These are phyloP conservation scores for Penicillium pulvis DNA, from an alignment of 495 filamentous ascomycete species.

Conservation along the genomic window DNA sequence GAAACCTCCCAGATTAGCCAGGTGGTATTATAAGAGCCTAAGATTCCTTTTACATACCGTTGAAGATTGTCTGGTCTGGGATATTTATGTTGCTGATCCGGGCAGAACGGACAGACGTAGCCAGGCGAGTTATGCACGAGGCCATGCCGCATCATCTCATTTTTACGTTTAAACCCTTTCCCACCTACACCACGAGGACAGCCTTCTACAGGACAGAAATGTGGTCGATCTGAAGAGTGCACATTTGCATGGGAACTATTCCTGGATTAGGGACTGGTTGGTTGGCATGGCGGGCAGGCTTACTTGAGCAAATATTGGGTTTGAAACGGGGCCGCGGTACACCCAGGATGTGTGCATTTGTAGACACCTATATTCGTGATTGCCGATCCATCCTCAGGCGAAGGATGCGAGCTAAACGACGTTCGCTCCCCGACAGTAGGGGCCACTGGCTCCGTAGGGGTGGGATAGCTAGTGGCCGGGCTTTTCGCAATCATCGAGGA, in stretches of 20 bases:
- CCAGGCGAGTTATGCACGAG: slow-evolving; percentile 94
- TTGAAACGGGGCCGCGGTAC: slow-evolving; percentile 84
- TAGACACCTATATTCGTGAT: slow-evolving; percentile 39
- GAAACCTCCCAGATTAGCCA: not conserved
- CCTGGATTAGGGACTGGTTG: not conserved
- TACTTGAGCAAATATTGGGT: slow-evolving; percentile 85
- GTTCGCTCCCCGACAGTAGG: slow-evolving; percentile 25
- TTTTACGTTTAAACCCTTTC: slow-evolving; percentile 97
- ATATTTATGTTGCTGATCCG: slow-evolving; percentile 94
- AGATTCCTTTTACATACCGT: slow-evolving; percentile 58
- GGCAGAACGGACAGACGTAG: slow-evolving; percentile 96
- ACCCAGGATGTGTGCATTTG: slow-evolving; percentile 71
- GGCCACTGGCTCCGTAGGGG: slow-evolving; percentile 41
- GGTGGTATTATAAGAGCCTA: not conserved
- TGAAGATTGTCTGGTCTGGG: slow-evolving; percentile 97
- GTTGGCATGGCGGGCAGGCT: slow-evolving; percentile 25
- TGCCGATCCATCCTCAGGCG: slow-evolving; percentile 24
- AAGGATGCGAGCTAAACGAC: slow-evolving; percentile 23
- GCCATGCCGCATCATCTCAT: slow-evolving; percentile 98
- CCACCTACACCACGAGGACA: slow-evolving; percentile 82
- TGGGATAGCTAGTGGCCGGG: slow-evolving; percentile 44
- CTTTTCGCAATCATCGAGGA: slow-evolving; percentile 36
- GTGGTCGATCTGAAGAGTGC: slow-evolving; percentile 84
- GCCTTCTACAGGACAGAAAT: slow-evolving; percentile 83
- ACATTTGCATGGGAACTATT: slow-evolving; percentile 95